Evolutionary conservation across 2,329 filamentous ascomycete species (phyloP).

Genomic region (Trichophyton verrucosum): DNA sequence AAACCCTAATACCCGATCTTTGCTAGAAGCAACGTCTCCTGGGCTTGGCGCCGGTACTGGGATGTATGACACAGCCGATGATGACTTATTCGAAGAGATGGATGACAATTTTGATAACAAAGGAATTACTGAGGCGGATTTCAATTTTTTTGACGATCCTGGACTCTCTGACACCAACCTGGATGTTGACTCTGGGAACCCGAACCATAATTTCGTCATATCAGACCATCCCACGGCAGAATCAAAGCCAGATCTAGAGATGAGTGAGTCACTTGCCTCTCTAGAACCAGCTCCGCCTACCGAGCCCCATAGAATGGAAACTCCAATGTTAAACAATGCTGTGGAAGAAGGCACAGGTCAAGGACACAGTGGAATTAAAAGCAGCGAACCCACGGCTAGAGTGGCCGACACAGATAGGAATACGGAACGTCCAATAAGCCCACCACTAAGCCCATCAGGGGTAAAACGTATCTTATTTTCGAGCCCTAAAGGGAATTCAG

Average conservation of each 20-base stretch:
- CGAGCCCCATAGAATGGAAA: neutral
- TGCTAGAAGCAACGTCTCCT: constrained; percentile 18
- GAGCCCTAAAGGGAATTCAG: neutral
- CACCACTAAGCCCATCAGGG: constrained; percentile 30
- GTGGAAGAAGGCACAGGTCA: neutral
- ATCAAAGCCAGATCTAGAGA: neutral
- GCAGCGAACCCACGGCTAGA: too few species aligned
- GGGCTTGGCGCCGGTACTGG: constrained; percentile 26
- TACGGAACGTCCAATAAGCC: constrained; percentile 23
- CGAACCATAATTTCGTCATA: neutral
- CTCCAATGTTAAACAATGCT: neutral
- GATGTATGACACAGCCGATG: constrained; percentile 34
- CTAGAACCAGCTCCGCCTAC: neutral
- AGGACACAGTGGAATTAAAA: neutral
- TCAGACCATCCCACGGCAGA: neutral
- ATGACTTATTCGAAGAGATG: constrained; percentile 48
- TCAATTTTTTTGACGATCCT: constrained; percentile 52
- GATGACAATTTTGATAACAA: constrained; percentile 43
- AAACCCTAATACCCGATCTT: constrained; percentile 11
- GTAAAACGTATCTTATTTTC: constrained; percentile 37
- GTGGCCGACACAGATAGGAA: constrained; percentile 6
- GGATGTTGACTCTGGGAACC: constrained; percentile 4
- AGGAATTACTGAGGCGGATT: constrained; percentile 50
- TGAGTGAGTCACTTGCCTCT: neutral
- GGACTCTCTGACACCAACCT: constrained; percentile 22